Evolutionary conservation across 1,284 basidiomycete genomes (phyloP).

Genomic region (Boletus semigastroideus): DNA sequence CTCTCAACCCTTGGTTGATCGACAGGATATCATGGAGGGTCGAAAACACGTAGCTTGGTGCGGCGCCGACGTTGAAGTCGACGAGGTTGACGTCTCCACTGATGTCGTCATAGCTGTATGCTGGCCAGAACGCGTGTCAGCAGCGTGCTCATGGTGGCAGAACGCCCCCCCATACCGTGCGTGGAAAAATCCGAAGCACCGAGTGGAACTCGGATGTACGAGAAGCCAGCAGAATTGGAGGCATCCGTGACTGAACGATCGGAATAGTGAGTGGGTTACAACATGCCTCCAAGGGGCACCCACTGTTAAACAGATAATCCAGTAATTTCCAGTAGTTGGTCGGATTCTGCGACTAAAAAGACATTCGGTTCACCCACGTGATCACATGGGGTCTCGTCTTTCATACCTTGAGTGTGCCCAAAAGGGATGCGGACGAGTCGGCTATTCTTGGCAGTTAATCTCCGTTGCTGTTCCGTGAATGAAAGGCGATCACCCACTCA

Average conservation of each 20-base stretch:
- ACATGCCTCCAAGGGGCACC: slow-evolving; percentile 6
- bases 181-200: slow-evolving; percentile 52
- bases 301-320: slow-evolving; percentile 47
- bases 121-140: slow-evolving; percentile 27
- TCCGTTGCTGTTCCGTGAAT: not conserved
- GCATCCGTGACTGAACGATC: slow-evolving; percentile 42
- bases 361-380: not conserved
- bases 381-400: not conserved
- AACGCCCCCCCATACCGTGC: slow-evolving; percentile 20
- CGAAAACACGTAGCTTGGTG: slow-evolving; percentile 47
- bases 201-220: slow-evolving; percentile 52
- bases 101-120: slow-evolving; percentile 48
- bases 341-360: slow-evolving; percentile 40
- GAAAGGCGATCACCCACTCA: slow-evolving; percentile 39
- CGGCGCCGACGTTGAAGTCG: slow-evolving; percentile 43
- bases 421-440: slow-evolving; percentile 48
- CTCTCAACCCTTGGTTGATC: slow-evolving; percentile 41
- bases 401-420: slow-evolving; percentile 47
- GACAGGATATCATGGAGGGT: slow-evolving; percentile 46
- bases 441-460: slow-evolving; percentile 33
- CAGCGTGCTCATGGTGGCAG: not conserved
- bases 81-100: slow-evolving; percentile 42
- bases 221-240: slow-evolving; percentile 45
- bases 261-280: not conserved
- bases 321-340: slow-evolving; percentile 46